Evolutionary conservation across 2,329 filamentous ascomycete species (phyloP), one percentile per base, ranked within the genome.

Genomic region (Clarireedia sp.): DNA sequence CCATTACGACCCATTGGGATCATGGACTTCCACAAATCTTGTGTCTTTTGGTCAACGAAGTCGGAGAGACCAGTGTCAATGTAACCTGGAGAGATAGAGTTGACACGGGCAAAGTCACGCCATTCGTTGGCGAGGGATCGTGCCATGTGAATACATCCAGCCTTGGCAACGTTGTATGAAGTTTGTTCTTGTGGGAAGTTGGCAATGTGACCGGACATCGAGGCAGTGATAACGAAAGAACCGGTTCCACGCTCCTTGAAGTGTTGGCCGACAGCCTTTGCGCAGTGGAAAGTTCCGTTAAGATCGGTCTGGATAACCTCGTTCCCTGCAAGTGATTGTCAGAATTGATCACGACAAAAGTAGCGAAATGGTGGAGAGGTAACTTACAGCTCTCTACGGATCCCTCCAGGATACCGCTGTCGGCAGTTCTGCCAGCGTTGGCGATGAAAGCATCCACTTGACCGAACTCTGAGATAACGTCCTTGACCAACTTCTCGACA

Each of bases 401-500:
- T 60, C 82, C 82, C 60, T 89, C 86, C 48, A 89, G 75, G 66
- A 89, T 78, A 56, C 85, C 86, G 54, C 73, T 74, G 72, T 85
- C 78, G 62, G 86, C 85, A 5, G 86, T 88, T 59, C 82, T 80
- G 55, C 86, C 86, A 19, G 86, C 85, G 70, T 86, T 86, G 71
- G 82, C 82, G 61, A 86, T 79, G 71, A 85, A 84, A 64, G 78
- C 79, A 65, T 86, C 82, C 65, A 86, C 78, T 72, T 83, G 78
- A 70, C 82, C 82, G 46, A 90, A 91, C 67, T 91, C 87, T 62
- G 75, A 73, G 67, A 85, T 74, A 52, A 85, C 80, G 44, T 80
- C 74, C 60, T 74, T 70, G 64, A 85, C 80, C 55, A 84, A 54
- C 37, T 55, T 70, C 68, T 80, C 71, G 56, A 81, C 79, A 5